Evolutionary conservation across 2,329 filamentous ascomycete species (phyloP).

Genomic region (Onygenales sp.): DNA sequence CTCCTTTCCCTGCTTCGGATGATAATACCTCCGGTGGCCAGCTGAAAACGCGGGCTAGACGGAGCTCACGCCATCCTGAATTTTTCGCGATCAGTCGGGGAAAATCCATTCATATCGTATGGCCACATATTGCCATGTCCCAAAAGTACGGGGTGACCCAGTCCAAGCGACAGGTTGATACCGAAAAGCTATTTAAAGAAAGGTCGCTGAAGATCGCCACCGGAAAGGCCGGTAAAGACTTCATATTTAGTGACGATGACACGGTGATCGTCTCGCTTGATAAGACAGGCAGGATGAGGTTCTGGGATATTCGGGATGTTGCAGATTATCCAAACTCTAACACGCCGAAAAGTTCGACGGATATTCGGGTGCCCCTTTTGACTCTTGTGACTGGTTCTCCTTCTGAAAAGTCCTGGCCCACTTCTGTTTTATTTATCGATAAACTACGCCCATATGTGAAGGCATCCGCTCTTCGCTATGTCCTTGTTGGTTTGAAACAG

Average conservation of each 20-base stretch:
- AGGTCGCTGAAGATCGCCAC: conserved; percentile 89
- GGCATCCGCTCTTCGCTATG: conserved; percentile 80
- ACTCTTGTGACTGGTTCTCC: conserved; percentile 79
- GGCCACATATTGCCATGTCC: conserved; percentile 47
- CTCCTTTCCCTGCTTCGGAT: conserved; percentile 74
- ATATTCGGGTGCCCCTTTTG: conserved; percentile 77
- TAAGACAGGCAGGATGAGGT: conserved; percentile 91
- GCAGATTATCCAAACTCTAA: conserved; percentile 35
- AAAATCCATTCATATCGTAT: conserved; percentile 88
- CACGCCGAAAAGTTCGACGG: conserved; percentile 45
- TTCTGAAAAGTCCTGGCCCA: conserved; percentile 91
- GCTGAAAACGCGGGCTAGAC: conserved; percentile 88
- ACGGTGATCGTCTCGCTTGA: conserved; percentile 89
- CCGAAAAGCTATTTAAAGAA: conserved; percentile 76
- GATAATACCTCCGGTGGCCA: conserved; percentile 87
- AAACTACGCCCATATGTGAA: conserved; percentile 91
- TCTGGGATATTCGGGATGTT: conserved; percentile 90
- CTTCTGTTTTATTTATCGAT: conserved; percentile 89
- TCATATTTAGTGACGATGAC: conserved; percentile 95
- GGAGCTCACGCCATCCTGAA: conserved; percentile 79
- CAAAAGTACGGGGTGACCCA: conserved; percentile 41
- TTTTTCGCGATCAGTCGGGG: conserved; percentile 93
- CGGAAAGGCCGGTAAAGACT: conserved; percentile 96
- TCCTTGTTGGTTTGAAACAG: conserved; percentile 97
- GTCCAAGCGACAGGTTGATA: conserved; percentile 59